Evolutionary conservation across 73 alveolate species (phyloP), one percentile per base, ranked within the genome.

Genomic region (Paramecium bursaria): DNA sequence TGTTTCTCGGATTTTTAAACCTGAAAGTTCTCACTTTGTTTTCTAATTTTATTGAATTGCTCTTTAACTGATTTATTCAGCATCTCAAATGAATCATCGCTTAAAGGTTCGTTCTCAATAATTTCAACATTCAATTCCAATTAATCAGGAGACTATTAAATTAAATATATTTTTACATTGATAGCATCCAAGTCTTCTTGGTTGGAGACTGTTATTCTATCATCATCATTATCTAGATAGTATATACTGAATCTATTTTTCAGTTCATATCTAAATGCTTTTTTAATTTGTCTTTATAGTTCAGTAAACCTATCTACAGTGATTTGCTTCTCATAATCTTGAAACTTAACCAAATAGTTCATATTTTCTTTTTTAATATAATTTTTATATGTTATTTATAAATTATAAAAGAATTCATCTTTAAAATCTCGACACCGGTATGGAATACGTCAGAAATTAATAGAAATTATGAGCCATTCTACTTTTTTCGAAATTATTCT

Each of bases 211-310:
- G 55, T 42, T 11, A 42, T 67, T 35, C 44, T 67, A 67, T 39
- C 60, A 19, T 27, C n/a, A 4, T 67, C 82, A 9, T 67, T 57
- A 67, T 67, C 82, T 39, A 35, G 21, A 67, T 39, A 67, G 44
- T 33, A 35, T 6, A 67, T 2, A 10, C 48, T 33, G 21, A 67
- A 67, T 22, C 22, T 42, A 35, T 67, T 13, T 10, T 67, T 67
- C 9, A 39, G 14, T 67, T 21, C 22, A 39, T 13, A 39, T 39
- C 44, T 33, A 14, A 67, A 67, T 19, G 48, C 21, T 14, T 67
- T 0, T 9, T 4, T 9, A 4, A 67, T 19, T 67, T 7, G 19
- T 4, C 44, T 67, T 4, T 33, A 21, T 67, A 67, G 44, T 1
- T 67, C 82, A 0, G 33, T 42, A 7, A 39, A 67, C 23, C 19